A percentile compares a stretch with the other conserved stretches of the same genome.
These are phyloP conservation scores for Exophiala oligosperma DNA, from an alignment of 2,329 filamentous ascomycete genomes.

Conservation along the genomic window DNA sequence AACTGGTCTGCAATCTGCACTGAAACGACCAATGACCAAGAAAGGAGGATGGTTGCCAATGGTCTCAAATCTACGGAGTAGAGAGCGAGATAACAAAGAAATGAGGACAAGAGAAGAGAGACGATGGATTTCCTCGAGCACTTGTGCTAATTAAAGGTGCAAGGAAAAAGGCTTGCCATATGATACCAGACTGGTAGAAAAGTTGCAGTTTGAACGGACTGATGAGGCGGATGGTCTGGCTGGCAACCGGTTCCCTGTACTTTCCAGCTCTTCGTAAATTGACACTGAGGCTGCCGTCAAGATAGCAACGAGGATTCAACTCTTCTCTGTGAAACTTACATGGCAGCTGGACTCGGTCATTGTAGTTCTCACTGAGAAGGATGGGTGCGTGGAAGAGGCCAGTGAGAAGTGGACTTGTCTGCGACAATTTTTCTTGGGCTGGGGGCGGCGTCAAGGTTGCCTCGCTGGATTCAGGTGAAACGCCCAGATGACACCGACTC, in stretches of 20 bases:
- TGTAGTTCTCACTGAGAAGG: not conserved
- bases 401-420: not conserved
- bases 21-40: conserved; percentile 18
- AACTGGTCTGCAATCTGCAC: conserved; percentile 16
- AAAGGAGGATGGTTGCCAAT: not conserved
- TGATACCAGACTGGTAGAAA: not conserved
- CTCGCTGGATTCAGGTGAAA: not conserved
- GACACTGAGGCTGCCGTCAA: not conserved
- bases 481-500: not conserved
- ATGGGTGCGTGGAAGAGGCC: not conserved
- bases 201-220: not conserved
- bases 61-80: not conserved
- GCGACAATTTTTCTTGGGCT: not conserved
- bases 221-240: not conserved
- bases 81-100: not conserved
- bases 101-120: too few relatives aligned
- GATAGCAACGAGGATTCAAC: not conserved
- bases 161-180: too few relatives aligned
- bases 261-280: not conserved
- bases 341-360: not conserved
- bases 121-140: not conserved
- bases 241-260: not conserved
- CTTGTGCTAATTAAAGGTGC: not conserved
- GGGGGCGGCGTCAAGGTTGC: not conserved
- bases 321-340: not conserved